Base-by-base conservation (phyloP, 1,139 yeast species). In the Saccharomycopsis crataegensis region DNA sequence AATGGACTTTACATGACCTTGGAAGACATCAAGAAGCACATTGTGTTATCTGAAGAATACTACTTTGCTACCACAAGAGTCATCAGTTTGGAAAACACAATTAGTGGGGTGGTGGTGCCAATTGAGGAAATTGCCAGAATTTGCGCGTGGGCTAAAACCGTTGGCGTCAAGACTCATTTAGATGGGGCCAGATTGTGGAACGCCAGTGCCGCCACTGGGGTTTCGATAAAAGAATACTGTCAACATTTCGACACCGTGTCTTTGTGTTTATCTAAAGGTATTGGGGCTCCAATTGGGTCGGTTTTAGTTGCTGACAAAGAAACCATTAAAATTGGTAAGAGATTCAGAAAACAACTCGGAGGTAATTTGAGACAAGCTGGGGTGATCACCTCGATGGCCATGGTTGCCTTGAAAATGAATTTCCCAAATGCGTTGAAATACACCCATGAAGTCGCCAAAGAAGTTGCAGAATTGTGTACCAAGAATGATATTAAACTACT, bases 101-200 rank as follows among this genome's bases (percentile, higher is more conserved):
- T 89, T 48, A 91, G 86, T 62, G 98, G 98, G 48, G 78, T 86
- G 50, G 71, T 90, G 46, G 78, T 82, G 68, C 98, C 97, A 12
- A 65, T 86, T 51, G 94, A 85, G 49, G 97, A 91, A 66, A 79
- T 91, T 59, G 72, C 74, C 59, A 78, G 82, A 59, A 90, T 91
- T 61, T 78, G 87, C 52, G 75, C 72, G 55, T 89, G 87, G 75
- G 76, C 84, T 62, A 9, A 38, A 11, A 16, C 48, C 1, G 43
- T 49, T 4, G 78, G 77, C 55, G 74, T 90, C 59, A 77, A 73
- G 61, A 71, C 90, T 63, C 98, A 91, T 67, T 79, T 90, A 64
- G 98, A 91, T 65, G 98, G 98, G 59, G 98, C 98, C n/a, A 77
- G 98, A 62, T 73, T 91, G 57, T 90, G 96, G 94, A 89, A 91